These are phyloP conservation scores for Fistulinella staudtii DNA, from an alignment of 1,284 basidiomycete species.

Conservation along the genomic window DNA sequence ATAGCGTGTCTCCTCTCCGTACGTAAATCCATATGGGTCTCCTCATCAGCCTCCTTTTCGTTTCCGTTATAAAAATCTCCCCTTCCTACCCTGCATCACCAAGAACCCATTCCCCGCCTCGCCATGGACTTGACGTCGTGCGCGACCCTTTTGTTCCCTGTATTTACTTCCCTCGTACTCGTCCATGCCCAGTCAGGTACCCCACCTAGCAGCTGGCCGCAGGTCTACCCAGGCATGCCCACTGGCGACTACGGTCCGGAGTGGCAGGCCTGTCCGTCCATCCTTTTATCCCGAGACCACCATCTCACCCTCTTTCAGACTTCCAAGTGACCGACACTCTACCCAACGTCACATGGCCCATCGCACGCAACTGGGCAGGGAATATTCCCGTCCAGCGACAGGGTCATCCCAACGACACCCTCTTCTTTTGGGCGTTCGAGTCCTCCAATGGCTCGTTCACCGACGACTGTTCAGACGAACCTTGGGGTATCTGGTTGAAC, in stretches of 20 bases:
- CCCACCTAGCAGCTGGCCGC: conserved; percentile 33
- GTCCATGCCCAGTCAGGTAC: conserved; percentile 23
- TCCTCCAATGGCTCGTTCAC: conserved; percentile 58
- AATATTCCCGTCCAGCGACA: conserved; percentile 61
- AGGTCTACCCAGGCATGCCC: conserved; percentile 32
- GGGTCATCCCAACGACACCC: conserved; percentile 65
- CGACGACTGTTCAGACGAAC: conserved; percentile 35
- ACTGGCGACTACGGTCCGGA: conserved; percentile 47
- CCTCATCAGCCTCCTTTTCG: too few species aligned
- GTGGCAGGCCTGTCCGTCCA: conserved; percentile 59
- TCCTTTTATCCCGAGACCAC: not conserved
- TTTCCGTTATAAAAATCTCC: conserved; percentile 18
- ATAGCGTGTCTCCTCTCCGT: not conserved
- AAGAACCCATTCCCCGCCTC: not conserved
- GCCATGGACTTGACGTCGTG: conserved; percentile 21
- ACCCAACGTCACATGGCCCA: conserved; percentile 60
- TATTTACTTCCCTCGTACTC: conserved; percentile 4
- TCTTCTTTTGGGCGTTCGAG: conserved; percentile 73
- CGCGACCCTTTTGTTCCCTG: conserved; percentile 4
- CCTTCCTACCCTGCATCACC: not conserved
- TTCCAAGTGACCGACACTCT: conserved; percentile 53
- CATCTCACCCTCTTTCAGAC: conserved; percentile 34
- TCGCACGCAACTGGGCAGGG: conserved; percentile 59
- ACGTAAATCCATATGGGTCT: too few species aligned
- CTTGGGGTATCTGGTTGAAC: conserved; percentile 76